Conservation (phyloP, 257 asterid genomes). For the Schizonepeta tenuifolia region DNA sequence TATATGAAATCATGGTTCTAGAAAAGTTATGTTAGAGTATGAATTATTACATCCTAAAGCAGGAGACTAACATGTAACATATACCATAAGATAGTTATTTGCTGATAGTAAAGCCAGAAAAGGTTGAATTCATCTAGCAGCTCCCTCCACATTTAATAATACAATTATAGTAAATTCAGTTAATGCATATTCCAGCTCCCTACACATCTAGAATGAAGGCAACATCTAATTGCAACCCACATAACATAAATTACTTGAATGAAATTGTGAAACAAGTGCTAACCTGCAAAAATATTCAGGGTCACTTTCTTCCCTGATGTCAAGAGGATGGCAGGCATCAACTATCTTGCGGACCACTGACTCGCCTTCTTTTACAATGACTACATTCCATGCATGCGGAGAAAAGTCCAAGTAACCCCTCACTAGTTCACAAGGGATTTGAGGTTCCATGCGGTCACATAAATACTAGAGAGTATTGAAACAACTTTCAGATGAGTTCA, state of each 20-base stretch:
- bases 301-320: constrained; percentile 86
- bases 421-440: constrained; percentile 90
- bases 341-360: constrained; percentile 80
- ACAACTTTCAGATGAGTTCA: constrained; percentile 28
- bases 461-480: constrained; percentile 60
- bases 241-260: not conserved
- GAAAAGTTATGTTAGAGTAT: not conserved
- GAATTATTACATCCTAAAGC: not conserved
- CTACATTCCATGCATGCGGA: constrained; percentile 99
- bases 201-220: constrained; percentile 16
- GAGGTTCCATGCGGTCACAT: constrained; percentile 91
- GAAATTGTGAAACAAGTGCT: constrained; percentile 3
- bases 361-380: constrained; percentile 64
- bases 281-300: constrained; percentile 87
- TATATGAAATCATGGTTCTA: not conserved
- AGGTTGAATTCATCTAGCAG: not conserved
- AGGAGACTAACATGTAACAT: not conserved
- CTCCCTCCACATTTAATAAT: not conserved
- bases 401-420: constrained; percentile 93
- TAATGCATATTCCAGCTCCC: not conserved
- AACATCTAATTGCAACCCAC: not conserved
- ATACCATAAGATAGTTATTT: not conserved
- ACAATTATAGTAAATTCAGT: not conserved
- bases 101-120: not conserved
- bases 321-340: constrained; percentile 94